These are phyloP conservation scores for Tolypocladium tundrense DNA, from an alignment of 2,329 filamentous ascomycete species.

Conservation along the genomic window DNA sequence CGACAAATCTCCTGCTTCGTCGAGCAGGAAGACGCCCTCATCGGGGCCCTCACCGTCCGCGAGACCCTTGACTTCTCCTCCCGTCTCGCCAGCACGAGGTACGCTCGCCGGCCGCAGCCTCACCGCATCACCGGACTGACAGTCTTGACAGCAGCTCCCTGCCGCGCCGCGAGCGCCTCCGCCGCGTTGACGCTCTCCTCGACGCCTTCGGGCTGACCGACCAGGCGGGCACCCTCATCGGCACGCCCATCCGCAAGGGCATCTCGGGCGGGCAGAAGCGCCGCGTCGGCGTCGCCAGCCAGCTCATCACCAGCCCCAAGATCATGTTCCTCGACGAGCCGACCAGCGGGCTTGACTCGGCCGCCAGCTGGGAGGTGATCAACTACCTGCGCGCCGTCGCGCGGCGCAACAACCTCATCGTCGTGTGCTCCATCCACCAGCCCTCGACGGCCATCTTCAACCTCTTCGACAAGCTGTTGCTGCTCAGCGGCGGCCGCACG, in stretches of 20 bases:
- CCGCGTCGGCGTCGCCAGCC: conserved; percentile 67
- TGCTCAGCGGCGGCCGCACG: conserved; percentile 60
- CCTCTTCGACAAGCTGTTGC: conserved; percentile 68
- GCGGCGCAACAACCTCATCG: conserved; percentile 58
- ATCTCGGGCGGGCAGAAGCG: conserved; percentile 81
- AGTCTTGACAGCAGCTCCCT: conserved; percentile 17
- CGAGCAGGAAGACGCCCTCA: conserved; percentile 79
- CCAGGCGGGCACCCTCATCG: conserved; percentile 63
- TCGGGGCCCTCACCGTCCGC: conserved; percentile 68
- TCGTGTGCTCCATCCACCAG: conserved; percentile 78
- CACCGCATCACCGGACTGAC: background rate
- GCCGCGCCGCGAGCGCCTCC: conserved; percentile 42
- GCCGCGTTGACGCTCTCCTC: conserved; percentile 56
- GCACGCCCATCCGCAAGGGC: conserved; percentile 73
- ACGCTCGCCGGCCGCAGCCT: conserved; percentile 8
- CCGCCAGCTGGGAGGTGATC: conserved; percentile 66
- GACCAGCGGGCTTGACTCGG: conserved; percentile 74
- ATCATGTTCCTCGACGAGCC: conserved; percentile 78
- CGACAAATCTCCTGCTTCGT: conserved; percentile 65
- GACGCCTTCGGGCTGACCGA: conserved; percentile 61
- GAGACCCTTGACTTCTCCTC: conserved; percentile 76
- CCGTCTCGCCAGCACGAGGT: conserved; percentile 51
- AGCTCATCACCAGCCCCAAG: conserved; percentile 71
- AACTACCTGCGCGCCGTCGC: conserved; percentile 60
- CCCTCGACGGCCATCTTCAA: conserved; percentile 71